Conservation (phyloP, 2,329 filamentous ascomycete genomes). For the Clarireedia homoeocarpa region DNA sequence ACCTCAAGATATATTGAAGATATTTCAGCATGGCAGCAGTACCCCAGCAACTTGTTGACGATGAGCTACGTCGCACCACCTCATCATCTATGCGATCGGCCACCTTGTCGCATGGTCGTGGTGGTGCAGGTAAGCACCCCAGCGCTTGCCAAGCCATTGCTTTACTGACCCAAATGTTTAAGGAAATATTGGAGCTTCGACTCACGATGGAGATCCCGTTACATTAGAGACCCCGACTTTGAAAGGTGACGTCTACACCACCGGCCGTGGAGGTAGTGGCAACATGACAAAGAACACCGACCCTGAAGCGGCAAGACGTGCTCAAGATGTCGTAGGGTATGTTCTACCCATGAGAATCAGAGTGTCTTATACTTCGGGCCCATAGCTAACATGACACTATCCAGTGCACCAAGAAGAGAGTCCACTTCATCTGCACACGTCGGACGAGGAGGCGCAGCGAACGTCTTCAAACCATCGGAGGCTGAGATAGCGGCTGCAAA, state of each 20-base stretch:
- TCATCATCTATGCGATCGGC: slow-evolving; percentile 12
- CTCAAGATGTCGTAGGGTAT: slow-evolving; percentile 75
- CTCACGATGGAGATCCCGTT: slow-evolving; percentile 41
- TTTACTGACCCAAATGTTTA: slow-evolving; percentile 1
- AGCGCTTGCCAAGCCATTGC: not conserved
- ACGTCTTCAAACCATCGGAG: slow-evolving; percentile 47
- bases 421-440: slow-evolving; percentile 55
- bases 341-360: slow-evolving; percentile 18
- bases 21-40: slow-evolving; percentile 18
- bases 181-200: slow-evolving; percentile 57
- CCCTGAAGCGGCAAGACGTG: slow-evolving; percentile 62
- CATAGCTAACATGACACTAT: not conserved
- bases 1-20: not conserved
- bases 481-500: slow-evolving; percentile 27
- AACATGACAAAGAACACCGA: slow-evolving; percentile 78
- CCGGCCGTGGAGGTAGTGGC: slow-evolving; percentile 73
- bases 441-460: slow-evolving; percentile 70
- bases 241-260: slow-evolving; percentile 78
- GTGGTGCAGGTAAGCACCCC: slow-evolving; percentile 54
- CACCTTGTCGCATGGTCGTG: slow-evolving; percentile 58
- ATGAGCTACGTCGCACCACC: slow-evolving; percentile 17
- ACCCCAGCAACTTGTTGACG: slow-evolving; percentile 13
- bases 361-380: not conserved
- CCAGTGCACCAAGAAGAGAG: slow-evolving; percentile 37
- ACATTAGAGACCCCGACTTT: slow-evolving; percentile 77